A percentile compares a stretch with the other conserved stretches of the same genome.
These are phyloP conservation scores for Rhodotorula taiwanensis DNA, from an alignment of 768 basidiomycete species.

Conservation along the genomic window DNA sequence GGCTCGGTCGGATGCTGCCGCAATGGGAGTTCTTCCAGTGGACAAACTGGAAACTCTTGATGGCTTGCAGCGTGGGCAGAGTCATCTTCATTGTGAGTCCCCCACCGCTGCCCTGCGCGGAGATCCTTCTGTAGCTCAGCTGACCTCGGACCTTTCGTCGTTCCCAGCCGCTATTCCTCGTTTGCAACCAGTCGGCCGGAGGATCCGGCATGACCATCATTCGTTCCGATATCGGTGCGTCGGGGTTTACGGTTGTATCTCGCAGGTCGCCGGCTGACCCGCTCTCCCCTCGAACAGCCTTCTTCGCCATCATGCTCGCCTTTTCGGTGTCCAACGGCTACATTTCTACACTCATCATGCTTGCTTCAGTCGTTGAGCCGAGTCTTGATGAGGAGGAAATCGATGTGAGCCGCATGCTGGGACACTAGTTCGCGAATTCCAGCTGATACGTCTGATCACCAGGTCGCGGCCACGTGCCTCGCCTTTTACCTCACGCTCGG, in stretches of 20 bases:
- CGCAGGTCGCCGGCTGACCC: too few relatives aligned
- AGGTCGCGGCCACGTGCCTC: conserved; percentile 32
- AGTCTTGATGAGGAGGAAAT: conserved; percentile 36
- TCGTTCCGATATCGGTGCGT: conserved; percentile 36
- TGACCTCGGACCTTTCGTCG: too few relatives aligned
- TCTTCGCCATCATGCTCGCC: conserved; percentile 35
- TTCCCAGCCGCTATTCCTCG: conserved; percentile 40
- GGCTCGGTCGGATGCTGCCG: conserved; percentile 39
- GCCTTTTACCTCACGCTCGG: conserved; percentile 37
- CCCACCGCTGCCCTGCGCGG: too few relatives aligned
- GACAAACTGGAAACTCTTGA: conserved; percentile 25
- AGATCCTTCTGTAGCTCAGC: too few relatives aligned
- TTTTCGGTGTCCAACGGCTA: conserved; percentile 41
- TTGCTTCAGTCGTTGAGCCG: conserved; percentile 34
- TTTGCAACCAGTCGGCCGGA: conserved; percentile 38
- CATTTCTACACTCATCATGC: conserved; percentile 38
- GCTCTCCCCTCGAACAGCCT: conserved; percentile 13
- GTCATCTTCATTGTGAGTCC: conserved; percentile 39
- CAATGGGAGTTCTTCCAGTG: conserved; percentile 24
- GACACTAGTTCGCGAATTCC: too few relatives aligned
- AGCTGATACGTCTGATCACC: not conserved
- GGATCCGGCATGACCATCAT: conserved; percentile 9
- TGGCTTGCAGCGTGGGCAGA: conserved; percentile 21
- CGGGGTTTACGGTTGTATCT: too few relatives aligned
- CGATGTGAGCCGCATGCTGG: conserved; percentile 17